Conservation (phyloP, 2,329 filamentous ascomycete genomes). For the Magnaporthiopsis rhizophila region DNA sequence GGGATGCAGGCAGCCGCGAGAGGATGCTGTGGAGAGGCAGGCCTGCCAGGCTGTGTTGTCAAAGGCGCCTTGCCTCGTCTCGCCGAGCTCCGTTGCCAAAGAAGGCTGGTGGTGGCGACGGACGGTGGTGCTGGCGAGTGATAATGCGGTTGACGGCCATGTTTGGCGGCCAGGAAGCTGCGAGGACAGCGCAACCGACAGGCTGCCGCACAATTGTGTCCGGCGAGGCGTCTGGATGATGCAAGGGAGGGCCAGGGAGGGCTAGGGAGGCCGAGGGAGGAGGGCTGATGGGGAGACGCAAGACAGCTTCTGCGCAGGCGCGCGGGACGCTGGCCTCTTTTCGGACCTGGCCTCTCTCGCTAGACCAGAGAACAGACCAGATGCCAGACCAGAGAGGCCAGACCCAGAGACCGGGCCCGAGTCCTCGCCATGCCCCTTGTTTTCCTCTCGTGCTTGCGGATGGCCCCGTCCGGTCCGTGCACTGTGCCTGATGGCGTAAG, state of each 20-base stretch:
- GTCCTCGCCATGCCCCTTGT: background rate
- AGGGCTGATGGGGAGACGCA: background rate
- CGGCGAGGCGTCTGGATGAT: background rate
- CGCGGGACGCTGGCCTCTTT: too few species aligned
- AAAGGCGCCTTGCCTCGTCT: too few species aligned
- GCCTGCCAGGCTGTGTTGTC: too few species aligned
- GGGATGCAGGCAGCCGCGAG: too few species aligned
- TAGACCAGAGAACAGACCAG: too few species aligned
- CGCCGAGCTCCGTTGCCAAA: background rate
- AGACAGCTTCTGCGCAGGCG: too few species aligned
- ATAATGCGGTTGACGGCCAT: conserved; percentile 1
- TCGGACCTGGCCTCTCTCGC: too few species aligned
- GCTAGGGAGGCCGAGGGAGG: too few species aligned
- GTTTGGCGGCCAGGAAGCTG: background rate
- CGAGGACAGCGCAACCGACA: background rate
- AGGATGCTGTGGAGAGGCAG: too few species aligned
- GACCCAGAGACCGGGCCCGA: too few species aligned
- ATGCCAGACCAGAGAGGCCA: too few species aligned
- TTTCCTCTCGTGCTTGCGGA: background rate
- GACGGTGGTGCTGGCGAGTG: background rate
- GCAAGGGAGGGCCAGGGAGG: background rate
- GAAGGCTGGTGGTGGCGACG: background rate
- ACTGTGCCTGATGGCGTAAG: background rate
- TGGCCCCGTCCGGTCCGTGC: background rate
- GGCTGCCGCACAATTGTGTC: background rate